A percentile compares a stretch with the other conserved stretches of the same genome.
These are phyloP conservation scores for Senna tora DNA, from an alignment of 306 rosid species.

Conservation along the genomic window DNA sequence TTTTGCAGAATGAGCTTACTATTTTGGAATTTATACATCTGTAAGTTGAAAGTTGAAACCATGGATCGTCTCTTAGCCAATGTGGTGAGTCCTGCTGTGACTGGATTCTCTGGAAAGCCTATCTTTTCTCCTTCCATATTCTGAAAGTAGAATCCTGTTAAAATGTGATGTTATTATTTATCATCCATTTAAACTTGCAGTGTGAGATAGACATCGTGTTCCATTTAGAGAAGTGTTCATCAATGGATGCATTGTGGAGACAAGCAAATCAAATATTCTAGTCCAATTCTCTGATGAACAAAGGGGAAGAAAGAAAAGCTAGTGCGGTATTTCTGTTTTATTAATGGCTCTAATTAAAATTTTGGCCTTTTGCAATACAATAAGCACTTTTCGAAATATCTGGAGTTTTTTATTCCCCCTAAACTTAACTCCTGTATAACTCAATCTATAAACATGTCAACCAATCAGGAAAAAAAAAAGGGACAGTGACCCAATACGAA, in stretches of 20 bases:
- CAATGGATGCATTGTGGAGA: slow-evolving; percentile 61
- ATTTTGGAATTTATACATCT: slow-evolving; percentile 90
- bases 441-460: neutral
- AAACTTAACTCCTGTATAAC: neutral
- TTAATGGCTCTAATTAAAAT: neutral
- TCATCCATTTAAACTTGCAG: neutral
- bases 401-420: too few relatives aligned
- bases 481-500: neutral
- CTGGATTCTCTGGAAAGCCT: neutral
- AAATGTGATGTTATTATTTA: neutral
- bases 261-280: slow-evolving; percentile 52
- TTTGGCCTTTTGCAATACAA: neutral
- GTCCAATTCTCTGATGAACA: slow-evolving; percentile 52
- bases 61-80: slow-evolving; percentile 96
- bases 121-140: slow-evolving; percentile 21
- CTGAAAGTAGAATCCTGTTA: slow-evolving; percentile 3
- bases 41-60: slow-evolving; percentile 86
- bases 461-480: neutral
- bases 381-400: neutral
- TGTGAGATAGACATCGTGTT: neutral
- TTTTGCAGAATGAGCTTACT: slow-evolving; percentile 85
- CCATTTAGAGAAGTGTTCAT: slow-evolving; percentile 44
- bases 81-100: slow-evolving; percentile 57
- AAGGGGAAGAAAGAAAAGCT: neutral
- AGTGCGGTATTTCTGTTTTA: neutral